These are phyloP conservation scores for Dryas octopetala DNA, from an alignment of 306 rosid genomes.

Conservation along the genomic window DNA sequence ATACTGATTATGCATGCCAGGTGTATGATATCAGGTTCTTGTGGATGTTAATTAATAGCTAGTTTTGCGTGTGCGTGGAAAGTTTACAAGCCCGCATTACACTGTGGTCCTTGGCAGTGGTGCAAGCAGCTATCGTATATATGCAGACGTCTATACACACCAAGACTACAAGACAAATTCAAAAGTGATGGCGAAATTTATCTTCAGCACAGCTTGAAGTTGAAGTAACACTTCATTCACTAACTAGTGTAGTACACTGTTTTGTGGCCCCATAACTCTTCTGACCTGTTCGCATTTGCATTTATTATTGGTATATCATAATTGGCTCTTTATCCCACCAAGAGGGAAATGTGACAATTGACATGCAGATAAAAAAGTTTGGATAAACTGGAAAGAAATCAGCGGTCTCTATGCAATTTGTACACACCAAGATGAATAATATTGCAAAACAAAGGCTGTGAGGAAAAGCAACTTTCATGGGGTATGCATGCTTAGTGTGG, in stretches of 20 bases:
- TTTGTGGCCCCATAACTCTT: slow-evolving; percentile 24
- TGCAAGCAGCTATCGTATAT: background rate
- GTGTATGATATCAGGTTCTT: background rate
- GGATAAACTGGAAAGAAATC: background rate
- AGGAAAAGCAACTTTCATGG: background rate
- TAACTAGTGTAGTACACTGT: background rate
- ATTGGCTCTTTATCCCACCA: background rate
- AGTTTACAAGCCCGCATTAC: slow-evolving; percentile 1
- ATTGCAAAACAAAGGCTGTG: slow-evolving; percentile 6
- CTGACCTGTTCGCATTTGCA: background rate
- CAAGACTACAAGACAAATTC: background rate
- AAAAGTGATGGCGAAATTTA: slow-evolving; percentile 31
- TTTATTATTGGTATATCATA: slow-evolving; percentile 11
- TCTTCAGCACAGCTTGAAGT: slow-evolving; percentile 4
- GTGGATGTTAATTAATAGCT: background rate
- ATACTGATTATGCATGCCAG: background rate
- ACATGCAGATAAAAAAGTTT: background rate
- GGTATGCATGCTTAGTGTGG: background rate
- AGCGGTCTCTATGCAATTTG: background rate
- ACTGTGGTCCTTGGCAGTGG: slow-evolving; percentile 15
- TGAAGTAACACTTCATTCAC: slow-evolving; percentile 2
- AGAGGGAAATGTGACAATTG: slow-evolving; percentile 3
- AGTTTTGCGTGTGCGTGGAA: slow-evolving; percentile 5
- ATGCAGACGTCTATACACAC: background rate
- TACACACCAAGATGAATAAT: slow-evolving; percentile 1